These are phyloP conservation scores for Nicotiana rustica DNA, from an alignment of 305 asterid genomes.

Conservation along the genomic window DNA sequence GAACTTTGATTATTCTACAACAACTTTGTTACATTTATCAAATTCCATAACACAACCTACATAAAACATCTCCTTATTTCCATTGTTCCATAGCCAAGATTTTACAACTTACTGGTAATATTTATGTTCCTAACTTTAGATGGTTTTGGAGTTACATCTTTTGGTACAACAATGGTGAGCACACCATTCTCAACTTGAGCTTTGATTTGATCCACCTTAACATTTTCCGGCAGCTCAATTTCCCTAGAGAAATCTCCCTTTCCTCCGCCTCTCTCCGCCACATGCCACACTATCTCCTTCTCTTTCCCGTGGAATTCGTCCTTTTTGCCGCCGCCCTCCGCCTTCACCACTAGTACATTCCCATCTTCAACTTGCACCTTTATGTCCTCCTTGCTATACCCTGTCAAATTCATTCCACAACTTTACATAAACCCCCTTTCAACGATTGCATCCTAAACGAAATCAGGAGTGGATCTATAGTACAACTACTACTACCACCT, in stretches of 20 bases:
- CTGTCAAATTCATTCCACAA: constrained; percentile 40
- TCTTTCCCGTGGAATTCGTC: constrained; percentile 53
- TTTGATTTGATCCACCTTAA: constrained; percentile 77
- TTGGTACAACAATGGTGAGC: constrained; percentile 78
- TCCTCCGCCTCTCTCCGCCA: constrained; percentile 67
- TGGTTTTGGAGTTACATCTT: constrained; percentile 63
- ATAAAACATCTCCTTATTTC: background rate
- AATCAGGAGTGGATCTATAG: background rate
- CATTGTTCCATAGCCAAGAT: background rate
- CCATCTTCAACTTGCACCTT: constrained; percentile 78
- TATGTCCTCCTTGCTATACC: constrained; percentile 64
- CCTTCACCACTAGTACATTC: constrained; percentile 62
- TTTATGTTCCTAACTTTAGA: constrained; percentile 65
- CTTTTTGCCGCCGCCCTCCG: constrained; percentile 48
- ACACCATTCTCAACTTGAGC: constrained; percentile 81
- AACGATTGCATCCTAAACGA: background rate
- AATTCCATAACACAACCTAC: constrained; percentile 5
- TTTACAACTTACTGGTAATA: constrained; percentile 65
- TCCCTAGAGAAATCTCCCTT: constrained; percentile 59
- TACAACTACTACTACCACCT: no score
- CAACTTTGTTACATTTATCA: background rate
- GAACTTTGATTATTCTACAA: background rate
- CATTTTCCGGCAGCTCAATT: constrained; percentile 72
- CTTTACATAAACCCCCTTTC: background rate
- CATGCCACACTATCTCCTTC: constrained; percentile 72